phyloP scores from a whole-genome alignment of 345 rosid genomes.

The Bruguiera sexangula region DNA sequence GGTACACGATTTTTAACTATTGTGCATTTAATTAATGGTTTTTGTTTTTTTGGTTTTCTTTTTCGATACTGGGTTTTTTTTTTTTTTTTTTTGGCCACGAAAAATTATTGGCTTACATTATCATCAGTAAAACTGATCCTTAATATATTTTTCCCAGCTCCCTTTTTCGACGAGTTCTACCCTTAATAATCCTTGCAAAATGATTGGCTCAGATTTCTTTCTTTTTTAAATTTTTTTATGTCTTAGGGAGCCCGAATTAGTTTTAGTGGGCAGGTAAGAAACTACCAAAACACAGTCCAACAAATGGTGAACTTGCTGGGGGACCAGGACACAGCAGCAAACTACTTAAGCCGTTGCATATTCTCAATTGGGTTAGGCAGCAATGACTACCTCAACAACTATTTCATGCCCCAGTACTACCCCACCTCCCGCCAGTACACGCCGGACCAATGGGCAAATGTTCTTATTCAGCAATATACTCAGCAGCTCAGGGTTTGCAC shows the following conservation, averaged over 20 bases:
- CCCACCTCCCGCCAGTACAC: constrained; percentile 46
- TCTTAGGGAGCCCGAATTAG: constrained; percentile 64
- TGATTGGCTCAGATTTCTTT: no score
- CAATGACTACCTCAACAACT: constrained; percentile 93
- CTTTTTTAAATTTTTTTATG: no score
- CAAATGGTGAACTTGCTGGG: constrained; percentile 65
- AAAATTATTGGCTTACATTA: not conserved
- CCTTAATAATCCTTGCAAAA: not conserved
- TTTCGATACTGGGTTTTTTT: no score
- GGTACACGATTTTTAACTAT: constrained; percentile 29
- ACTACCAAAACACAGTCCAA: constrained; percentile 56
- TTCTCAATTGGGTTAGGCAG: constrained; percentile 76
- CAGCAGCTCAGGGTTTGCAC: constrained; percentile 53
- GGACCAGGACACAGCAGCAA: constrained; percentile 43
- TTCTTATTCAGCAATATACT: constrained; percentile 53
- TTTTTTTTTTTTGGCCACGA: not conserved
- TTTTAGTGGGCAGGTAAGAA: constrained; percentile 70
- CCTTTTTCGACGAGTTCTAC: not conserved
- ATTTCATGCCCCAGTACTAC: constrained; percentile 76
- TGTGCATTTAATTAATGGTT: no score
- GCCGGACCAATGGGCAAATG: constrained; percentile 54
- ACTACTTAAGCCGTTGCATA: constrained; percentile 60
- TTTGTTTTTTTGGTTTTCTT: no score
- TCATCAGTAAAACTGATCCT: no score
- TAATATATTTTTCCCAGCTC: no score